These are phyloP conservation scores for Fraxinus baroniana DNA, from an alignment of 305 asterid species.

Conservation along the genomic window DNA sequence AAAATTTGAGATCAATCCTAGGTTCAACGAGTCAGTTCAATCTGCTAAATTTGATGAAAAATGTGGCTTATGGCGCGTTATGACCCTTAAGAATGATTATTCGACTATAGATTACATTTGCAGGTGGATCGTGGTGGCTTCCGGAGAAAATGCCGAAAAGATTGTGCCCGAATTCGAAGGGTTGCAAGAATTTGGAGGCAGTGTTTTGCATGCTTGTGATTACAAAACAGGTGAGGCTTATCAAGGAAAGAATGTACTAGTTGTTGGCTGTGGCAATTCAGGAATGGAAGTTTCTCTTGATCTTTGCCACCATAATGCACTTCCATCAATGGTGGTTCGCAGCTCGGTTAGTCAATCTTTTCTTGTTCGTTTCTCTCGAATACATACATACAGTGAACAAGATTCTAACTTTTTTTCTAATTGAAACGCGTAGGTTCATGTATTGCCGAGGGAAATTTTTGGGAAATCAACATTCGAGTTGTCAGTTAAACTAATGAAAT, in stretches of 20 bases:
- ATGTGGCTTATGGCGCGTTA: constrained; percentile 74
- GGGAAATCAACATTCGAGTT: constrained; percentile 76
- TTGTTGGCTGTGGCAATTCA: constrained; percentile 91
- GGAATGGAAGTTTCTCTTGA: constrained; percentile 95
- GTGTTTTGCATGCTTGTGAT: constrained; percentile 72
- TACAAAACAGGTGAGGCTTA: constrained; percentile 69
- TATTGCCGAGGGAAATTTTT: constrained; percentile 74
- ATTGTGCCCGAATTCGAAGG: constrained; percentile 70
- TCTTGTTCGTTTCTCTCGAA: not conserved
- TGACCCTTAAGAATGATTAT: constrained; percentile 22
- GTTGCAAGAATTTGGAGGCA: constrained; percentile 47
- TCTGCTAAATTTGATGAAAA: constrained; percentile 59
- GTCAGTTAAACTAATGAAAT: constrained; percentile 52
- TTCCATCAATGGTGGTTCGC: constrained; percentile 77
- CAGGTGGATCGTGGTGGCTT: constrained; percentile 87
- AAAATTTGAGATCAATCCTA: constrained; percentile 53
- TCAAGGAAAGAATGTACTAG: constrained; percentile 60
- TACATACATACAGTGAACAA: not conserved
- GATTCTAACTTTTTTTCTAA: not conserved
- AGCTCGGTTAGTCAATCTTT: constrained; percentile 55
- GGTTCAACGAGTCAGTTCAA: constrained; percentile 61
- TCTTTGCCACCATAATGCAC: constrained; percentile 68
- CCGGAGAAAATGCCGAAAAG: constrained; percentile 85
- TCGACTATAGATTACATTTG: constrained; percentile 58
- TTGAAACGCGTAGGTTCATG: constrained; percentile 58